Evolutionary conservation across 2,329 filamentous ascomycete genomes (phyloP).

Genomic region (Colletotrichum sojae): DNA sequence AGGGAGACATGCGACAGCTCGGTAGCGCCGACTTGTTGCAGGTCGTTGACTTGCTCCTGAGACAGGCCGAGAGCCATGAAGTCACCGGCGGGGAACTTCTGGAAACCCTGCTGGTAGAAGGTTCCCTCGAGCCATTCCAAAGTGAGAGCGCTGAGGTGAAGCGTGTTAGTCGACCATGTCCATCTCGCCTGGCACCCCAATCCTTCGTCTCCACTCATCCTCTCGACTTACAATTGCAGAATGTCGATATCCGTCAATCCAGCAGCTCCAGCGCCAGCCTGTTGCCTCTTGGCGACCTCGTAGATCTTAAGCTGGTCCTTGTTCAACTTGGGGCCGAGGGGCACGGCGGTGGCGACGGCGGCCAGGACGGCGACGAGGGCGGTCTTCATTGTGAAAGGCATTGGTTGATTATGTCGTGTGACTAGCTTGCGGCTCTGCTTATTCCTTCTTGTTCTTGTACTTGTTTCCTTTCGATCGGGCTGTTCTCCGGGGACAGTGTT

Average conservation of each 20-base stretch:
- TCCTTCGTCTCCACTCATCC: neutral
- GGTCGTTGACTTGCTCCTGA: constrained; percentile 63
- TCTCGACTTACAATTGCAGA: constrained; percentile 67
- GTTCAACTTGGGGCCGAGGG: constrained; percentile 60
- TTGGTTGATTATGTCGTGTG: constrained; percentile 50
- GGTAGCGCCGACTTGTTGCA: constrained; percentile 48
- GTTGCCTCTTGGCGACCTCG: constrained; percentile 64
- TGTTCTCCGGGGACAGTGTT: constrained; percentile 42
- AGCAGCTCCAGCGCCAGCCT: constrained; percentile 60
- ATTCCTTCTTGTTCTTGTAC: constrained; percentile 42
- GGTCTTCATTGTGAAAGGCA: constrained; percentile 64
- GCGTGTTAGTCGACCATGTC: neutral
- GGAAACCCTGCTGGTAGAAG: constrained; percentile 81
- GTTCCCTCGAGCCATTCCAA: constrained; percentile 81
- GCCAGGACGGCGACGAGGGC: constrained; percentile 60
- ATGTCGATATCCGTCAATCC: constrained; percentile 69
- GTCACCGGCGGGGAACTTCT: constrained; percentile 74
- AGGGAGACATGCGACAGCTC: constrained; percentile 67
- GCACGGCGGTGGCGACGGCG: constrained; percentile 62
- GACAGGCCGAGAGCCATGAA: constrained; percentile 75
- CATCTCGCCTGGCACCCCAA: neutral
- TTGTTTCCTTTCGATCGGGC: constrained; percentile 40
- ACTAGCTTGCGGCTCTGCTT: constrained; percentile 46
- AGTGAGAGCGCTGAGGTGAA: constrained; percentile 71
- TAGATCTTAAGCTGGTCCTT: constrained; percentile 61